A percentile compares a stretch with the other conserved stretches of the same genome.
Conservation (phyloP, 495 filamentous ascomycete genomes). For the Cladorrhinum samala region DNA sequence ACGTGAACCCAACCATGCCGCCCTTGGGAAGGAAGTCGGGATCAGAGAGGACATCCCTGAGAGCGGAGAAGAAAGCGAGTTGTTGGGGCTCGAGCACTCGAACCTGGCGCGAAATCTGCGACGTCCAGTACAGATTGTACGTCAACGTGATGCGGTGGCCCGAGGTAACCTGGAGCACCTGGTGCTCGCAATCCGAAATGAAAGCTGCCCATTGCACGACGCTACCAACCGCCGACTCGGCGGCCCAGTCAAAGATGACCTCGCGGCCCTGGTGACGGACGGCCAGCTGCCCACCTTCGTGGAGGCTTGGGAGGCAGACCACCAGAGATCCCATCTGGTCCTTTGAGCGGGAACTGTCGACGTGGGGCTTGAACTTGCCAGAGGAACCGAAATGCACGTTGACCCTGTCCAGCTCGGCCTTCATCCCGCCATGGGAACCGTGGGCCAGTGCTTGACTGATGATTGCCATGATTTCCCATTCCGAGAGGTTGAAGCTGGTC, state of each 20-base stretch:
- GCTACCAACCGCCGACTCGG: neutral
- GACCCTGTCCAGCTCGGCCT: constrained; percentile 49
- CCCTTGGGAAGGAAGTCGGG: constrained; percentile 3
- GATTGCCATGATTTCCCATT: constrained; percentile 43
- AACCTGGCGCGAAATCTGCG: neutral
- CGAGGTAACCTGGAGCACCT: constrained; percentile 43
- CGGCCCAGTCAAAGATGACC: constrained; percentile 41
- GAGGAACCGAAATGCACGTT: constrained; percentile 51
- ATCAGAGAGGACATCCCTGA: neutral
- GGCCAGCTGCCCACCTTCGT: constrained; percentile 37
- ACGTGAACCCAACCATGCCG: constrained; percentile 1
- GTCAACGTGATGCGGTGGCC: constrained; percentile 52
- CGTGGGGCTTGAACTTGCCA: constrained; percentile 46
- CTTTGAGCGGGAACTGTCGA: constrained; percentile 46
- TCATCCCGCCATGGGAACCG: constrained; percentile 22
- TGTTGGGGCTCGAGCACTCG: neutral
- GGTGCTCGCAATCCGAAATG: constrained; percentile 55
- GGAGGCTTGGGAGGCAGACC: constrained; percentile 41
- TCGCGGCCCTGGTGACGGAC: constrained; percentile 30
- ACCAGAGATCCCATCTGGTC: constrained; percentile 51
- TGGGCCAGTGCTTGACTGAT: constrained; percentile 45
- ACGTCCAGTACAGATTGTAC: constrained; percentile 45
- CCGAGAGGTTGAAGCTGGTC: constrained; percentile 46
- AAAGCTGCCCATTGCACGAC: constrained; percentile 53
- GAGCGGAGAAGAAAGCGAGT: neutral